phyloP scores from a whole-genome alignment of 1,284 basidiomycete species.

The Anthracocystis panici-leucophaei region DNA sequence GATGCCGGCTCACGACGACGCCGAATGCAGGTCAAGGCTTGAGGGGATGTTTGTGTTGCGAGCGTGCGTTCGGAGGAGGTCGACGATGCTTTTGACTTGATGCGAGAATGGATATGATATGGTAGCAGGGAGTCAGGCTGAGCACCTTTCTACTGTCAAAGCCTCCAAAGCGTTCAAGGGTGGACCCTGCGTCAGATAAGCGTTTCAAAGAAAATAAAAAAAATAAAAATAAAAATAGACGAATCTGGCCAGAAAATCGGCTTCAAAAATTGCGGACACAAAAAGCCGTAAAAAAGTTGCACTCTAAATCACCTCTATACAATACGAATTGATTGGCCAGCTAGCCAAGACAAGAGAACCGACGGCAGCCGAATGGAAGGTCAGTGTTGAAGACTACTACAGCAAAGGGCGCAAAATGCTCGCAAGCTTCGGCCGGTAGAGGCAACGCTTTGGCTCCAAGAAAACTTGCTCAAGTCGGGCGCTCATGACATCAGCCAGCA shows the following conservation, averaged over 20 bases:
- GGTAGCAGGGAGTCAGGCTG: not conserved
- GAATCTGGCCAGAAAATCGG: not conserved
- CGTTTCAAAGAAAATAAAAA: too few species aligned
- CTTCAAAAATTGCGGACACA: not conserved
- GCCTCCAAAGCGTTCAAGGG: not conserved
- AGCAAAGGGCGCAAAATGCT: too few species aligned
- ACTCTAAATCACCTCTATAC: too few species aligned
- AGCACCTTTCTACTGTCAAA: not conserved
- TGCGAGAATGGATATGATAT: not conserved
- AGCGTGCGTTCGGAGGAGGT: not conserved
- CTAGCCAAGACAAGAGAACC: too few species aligned
- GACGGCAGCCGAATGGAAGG: too few species aligned
- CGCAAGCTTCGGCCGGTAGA: conserved; percentile 12
- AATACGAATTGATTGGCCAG: too few species aligned
- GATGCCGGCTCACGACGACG: conserved; percentile 36
- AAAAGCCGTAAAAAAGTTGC: not conserved
- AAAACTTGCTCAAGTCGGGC: not conserved
- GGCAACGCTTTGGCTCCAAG: not conserved
- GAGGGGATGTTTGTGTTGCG: not conserved
- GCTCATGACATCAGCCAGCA: conserved; percentile 20
- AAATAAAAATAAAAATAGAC: too few species aligned
- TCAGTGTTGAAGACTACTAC: too few species aligned
- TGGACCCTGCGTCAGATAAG: conserved; percentile 10
- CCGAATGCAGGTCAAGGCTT: conserved; percentile 3
- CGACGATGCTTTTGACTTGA: not conserved